Evolutionary conservation across 2,329 filamentous ascomycete species (phyloP), one percentile per base, ranked within the genome.

Genomic region (Leptographium radiaticola): DNA sequence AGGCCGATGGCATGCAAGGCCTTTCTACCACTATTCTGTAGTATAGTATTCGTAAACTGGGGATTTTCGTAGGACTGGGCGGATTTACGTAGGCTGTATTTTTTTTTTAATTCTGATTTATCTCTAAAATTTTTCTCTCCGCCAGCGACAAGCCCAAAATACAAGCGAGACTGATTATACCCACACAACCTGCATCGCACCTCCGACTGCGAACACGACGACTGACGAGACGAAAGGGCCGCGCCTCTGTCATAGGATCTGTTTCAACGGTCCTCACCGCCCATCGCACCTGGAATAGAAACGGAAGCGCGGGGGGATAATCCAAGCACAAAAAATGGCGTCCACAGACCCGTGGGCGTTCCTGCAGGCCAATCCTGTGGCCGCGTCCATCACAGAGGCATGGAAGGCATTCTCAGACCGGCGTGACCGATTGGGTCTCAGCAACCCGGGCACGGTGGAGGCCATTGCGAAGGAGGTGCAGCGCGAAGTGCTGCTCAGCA

Each of bases 401-500:
- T 86, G 93, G 72, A 79, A 76, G 64, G 80, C 83, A 53, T 94
- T 97, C 68, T 85, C 84, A 59, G 87, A 93, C 63, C 83, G 87
- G 72, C 86, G 93, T 75, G 86, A 84, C 63, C 86, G 87, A 71
- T 80, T 98, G 60, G 91, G 90, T 58, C 77, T 98, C 62, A 79
- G 84, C 62, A 97, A 97, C 72, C 93, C 93, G 43, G 93, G 93
- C 64, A 90, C 87, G 52, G 84, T 96, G 61, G 93, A 98, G 72
- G 84, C 83, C 66, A 84, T 69, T 68, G 81, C 86, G 62, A 84
- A 86, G 68, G 93, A 98, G 75, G 89, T 96, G 59, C 86, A 94
- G 75, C 89, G 90, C 72, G 90, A 96, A 79, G 90, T 96, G 63
- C 85, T 97, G 68, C 82, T 96, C 65, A 93, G 86, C 73, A 95